Evolutionary conservation across 78 protist species (phyloP).

Genomic region (Guillardia theta): DNA sequence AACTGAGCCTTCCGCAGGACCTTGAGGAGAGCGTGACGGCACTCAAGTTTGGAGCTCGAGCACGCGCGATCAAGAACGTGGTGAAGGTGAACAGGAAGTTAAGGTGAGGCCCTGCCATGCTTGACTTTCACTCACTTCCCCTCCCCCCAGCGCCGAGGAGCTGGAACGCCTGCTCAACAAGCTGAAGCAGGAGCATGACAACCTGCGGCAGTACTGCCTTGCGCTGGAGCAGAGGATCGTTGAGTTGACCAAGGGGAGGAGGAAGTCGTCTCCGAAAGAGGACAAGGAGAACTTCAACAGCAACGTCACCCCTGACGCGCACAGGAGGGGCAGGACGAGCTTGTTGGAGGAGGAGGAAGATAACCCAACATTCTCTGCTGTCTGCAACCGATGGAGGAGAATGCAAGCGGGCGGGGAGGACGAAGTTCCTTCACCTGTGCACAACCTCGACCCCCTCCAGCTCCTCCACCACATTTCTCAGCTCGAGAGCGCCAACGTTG

Average conservation of each 20-base stretch:
- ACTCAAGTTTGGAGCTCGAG: neutral
- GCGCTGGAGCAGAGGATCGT: neutral
- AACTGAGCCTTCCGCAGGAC: too few species aligned
- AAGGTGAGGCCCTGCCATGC: neutral
- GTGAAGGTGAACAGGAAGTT: neutral
- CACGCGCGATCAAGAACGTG: neutral
- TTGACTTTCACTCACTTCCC: neutral
- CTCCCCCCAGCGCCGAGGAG: neutral
- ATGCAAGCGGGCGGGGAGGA: too few species aligned
- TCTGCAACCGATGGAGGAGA: too few species aligned
- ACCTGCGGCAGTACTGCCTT: neutral
- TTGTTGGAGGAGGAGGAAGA: too few species aligned
- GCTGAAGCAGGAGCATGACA: neutral
- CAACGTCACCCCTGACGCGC: too few species aligned
- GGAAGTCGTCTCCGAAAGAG: too few species aligned
- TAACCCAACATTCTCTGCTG: too few species aligned
- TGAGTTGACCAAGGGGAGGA: neutral
- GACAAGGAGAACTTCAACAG: too few species aligned
- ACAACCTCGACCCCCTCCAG: neutral
- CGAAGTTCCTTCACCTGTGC: too few species aligned
- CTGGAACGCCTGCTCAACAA: neutral
- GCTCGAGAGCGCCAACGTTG: conserved; percentile 12
- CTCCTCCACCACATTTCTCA: neutral
- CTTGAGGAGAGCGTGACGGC: neutral
- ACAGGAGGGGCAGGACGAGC: too few species aligned